Evolutionary conservation across 2,329 filamentous ascomycete species (phyloP).

Genomic region (Parastagonospora nodorum): DNA sequence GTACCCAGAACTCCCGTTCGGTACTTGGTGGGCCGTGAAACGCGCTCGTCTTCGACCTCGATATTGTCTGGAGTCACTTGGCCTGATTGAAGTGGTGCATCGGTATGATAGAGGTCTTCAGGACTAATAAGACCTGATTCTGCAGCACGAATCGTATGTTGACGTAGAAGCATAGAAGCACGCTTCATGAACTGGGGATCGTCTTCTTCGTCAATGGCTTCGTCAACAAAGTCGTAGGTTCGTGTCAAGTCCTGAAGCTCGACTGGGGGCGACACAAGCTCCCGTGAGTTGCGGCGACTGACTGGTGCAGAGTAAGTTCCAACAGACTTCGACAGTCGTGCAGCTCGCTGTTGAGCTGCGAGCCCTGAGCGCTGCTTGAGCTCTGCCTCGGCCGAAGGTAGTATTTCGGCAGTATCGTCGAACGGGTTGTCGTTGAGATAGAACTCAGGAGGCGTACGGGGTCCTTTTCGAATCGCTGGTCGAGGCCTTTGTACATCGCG

Average conservation of each 20-base stretch:
- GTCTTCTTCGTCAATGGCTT: constrained; percentile 33
- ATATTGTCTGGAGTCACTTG: constrained; percentile 55
- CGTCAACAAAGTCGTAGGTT: constrained; percentile 23
- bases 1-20: constrained; percentile 75
- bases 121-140: constrained; percentile 19
- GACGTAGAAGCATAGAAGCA: constrained; percentile 46
- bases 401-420: constrained; percentile 23
- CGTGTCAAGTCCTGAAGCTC: constrained; percentile 21
- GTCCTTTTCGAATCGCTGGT: constrained; percentile 44
- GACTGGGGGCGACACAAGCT: constrained; percentile 28
- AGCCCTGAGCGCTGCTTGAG: constrained; percentile 41
- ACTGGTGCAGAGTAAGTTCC: constrained; percentile 43
- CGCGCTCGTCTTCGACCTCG: constrained; percentile 65
- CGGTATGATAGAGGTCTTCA: constrained; percentile 40
- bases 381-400: constrained; percentile 15
- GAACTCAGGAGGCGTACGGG: constrained; percentile 41
- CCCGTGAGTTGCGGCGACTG: constrained; percentile 44
- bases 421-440: constrained; percentile 42
- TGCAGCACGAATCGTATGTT: constrained; percentile 32
- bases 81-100: constrained; percentile 48
- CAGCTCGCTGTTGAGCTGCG: constrained; percentile 42
- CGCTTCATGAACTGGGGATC: constrained; percentile 47
- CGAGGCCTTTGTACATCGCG: constrained; percentile 41
- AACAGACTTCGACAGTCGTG: constrained; percentile 40
- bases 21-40: constrained; percentile 70